phyloP scores from a whole-genome alignment of 2,329 filamentous ascomycete species.

The Fusarium sp. region DNA sequence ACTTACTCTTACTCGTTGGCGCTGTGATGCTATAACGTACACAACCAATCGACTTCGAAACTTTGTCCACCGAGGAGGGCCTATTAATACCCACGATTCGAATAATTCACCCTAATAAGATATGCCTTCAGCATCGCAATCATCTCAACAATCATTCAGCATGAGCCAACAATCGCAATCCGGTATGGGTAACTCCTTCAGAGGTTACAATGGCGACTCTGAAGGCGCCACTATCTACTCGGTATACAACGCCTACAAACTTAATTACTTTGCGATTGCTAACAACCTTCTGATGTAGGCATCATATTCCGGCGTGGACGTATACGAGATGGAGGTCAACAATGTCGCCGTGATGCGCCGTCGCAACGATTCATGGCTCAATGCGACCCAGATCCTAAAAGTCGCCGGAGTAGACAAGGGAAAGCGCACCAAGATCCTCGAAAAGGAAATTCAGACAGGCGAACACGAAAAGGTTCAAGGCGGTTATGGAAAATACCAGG shows the following conservation, averaged over 20 bases:
- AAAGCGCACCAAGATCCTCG: conserved; percentile 95
- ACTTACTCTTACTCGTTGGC: conserved; percentile 15
- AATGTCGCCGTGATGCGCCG: conserved; percentile 94
- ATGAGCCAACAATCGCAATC: conserved; percentile 67
- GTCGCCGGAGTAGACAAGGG: conserved; percentile 98
- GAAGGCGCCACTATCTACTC: conserved; percentile 71
- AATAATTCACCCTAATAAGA: conserved; percentile 9
- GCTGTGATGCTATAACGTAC: conserved; percentile 29
- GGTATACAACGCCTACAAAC: conserved; percentile 53
- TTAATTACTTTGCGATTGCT: conserved; percentile 21
- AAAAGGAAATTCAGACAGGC: conserved; percentile 96
- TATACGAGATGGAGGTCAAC: conserved; percentile 99
- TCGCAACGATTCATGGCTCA: conserved; percentile 94
- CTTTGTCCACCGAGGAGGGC: not conserved
- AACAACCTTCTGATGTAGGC: conserved; percentile 60
- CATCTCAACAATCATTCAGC: conserved; percentile 66
- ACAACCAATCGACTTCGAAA: not conserved
- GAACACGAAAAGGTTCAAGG: conserved; percentile 99
- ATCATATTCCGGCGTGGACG: conserved; percentile 93
- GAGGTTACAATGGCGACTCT: conserved; percentile 47
- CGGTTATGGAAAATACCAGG: conserved; percentile 98
- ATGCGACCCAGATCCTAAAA: conserved; percentile 98
- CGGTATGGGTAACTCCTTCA: conserved; percentile 53
- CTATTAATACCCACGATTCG: not conserved
- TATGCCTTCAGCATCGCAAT: conserved; percentile 60